Evolutionary conservation across 2,329 filamentous ascomycete species (phyloP).

Genomic region (Penicillium sp.): DNA sequence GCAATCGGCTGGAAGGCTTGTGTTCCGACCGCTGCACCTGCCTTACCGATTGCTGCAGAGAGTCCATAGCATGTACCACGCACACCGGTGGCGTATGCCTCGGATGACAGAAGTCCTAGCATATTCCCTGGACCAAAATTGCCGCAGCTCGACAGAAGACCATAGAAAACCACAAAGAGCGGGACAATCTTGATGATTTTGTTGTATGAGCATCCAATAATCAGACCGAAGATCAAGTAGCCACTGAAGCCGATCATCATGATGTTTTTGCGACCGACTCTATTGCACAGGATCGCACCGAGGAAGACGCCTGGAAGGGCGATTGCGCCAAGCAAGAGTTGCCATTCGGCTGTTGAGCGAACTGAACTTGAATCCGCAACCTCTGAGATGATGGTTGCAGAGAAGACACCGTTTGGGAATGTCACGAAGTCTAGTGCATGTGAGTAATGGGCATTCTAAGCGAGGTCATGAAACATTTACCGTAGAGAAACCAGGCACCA

Average conservation of each 20-base stretch:
- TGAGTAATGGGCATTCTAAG: background rate
- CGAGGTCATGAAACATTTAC: slow-evolving; percentile 9
- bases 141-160: slow-evolving; percentile 55
- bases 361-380: slow-evolving; percentile 46
- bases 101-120: slow-evolving; percentile 56
- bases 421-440: slow-evolving; percentile 42
- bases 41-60: slow-evolving; percentile 57
- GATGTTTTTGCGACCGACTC: slow-evolving; percentile 54
- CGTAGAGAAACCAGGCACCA: slow-evolving; percentile 61
- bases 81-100: slow-evolving; percentile 58
- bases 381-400: slow-evolving; percentile 49
- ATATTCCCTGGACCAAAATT: slow-evolving; percentile 58
- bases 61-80: slow-evolving; percentile 57
- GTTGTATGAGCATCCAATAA: slow-evolving; percentile 56
- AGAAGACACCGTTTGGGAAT: slow-evolving; percentile 55
- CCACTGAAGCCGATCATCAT: slow-evolving; percentile 58
- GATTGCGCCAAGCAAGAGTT: slow-evolving; percentile 47
- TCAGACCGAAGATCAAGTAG: slow-evolving; percentile 57
- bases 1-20: slow-evolving; percentile 57
- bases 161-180: slow-evolving; percentile 58
- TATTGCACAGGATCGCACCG: slow-evolving; percentile 54
- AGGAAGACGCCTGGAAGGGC: slow-evolving; percentile 56
- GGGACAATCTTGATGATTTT: slow-evolving; percentile 55
- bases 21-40: slow-evolving; percentile 57
- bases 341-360: slow-evolving; percentile 53